Base-by-base conservation (phyloP, 495 filamentous ascomycete genomes). In the Talaromyces liani region DNA sequence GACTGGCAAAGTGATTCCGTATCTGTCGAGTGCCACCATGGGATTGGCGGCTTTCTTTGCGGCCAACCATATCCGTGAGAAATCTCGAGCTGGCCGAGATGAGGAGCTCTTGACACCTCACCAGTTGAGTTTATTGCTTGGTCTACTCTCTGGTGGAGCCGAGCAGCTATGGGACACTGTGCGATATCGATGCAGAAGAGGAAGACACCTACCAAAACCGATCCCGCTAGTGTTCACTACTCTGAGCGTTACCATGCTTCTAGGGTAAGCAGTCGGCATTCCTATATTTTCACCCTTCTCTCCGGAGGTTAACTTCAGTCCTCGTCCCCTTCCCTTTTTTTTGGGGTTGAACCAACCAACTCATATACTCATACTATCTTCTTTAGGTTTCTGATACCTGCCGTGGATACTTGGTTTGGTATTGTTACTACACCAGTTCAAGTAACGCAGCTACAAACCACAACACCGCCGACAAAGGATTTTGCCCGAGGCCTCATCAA, bases 81-180 rank as follows among this genome's bases (percentile, higher is more conserved):
- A 57, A 57, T 57, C 54, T 9, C 54, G 14, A 9, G 18, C 54
- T 31, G 54, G 54, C 18, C 22, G 54, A 57, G 54, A 57, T 31
- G 54, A 57, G 54, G 54, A 57, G 22, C 54, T 57, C 27, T 57
- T 57, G 54, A 57, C 54, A 57, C 54, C 54, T 57, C 54, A 57
- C n/a, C 54, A 57, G 54, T 57, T 57, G 54, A 57, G 54, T 57
- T 57, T 57, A 31, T 57, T 57, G 27, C 54, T 57, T 57, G 54
- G 54, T 31, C 54, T 57, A 14, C 54, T 57, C 54, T 57, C 54
- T 57, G 54, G 54, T 57, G 54, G 54, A 57, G 54, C 25, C 54
- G 54, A 57, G 54, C 54, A 57, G 54, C 54, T 57, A 57, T 57
- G 54, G 54, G 54, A 57, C 25, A 57, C 54, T 31, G 24, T 57